Conservation (phyloP, 306 rosid species). For the Castanea mollissima region DNA sequence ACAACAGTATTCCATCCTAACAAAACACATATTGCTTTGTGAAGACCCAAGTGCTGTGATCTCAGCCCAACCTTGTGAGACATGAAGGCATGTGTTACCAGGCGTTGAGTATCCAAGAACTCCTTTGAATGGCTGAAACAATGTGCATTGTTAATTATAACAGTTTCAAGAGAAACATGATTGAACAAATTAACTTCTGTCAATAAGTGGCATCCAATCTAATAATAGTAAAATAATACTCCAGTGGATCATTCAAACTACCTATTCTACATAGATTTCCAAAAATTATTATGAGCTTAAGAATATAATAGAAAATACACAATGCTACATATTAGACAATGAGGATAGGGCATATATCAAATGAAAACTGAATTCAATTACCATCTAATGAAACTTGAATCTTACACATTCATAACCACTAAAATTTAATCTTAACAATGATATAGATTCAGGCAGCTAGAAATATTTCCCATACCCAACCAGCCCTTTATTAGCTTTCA, state of each 20-base stretch:
- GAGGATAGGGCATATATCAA: neutral
- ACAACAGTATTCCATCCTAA: slow-evolving; percentile 84
- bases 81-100: slow-evolving; percentile 93
- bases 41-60: slow-evolving; percentile 81
- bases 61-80: slow-evolving; percentile 82
- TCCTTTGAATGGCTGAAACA: slow-evolving; percentile 82
- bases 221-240: neutral
- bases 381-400: neutral
- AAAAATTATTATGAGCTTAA: neutral
- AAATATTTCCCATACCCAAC: no score
- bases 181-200: neutral
- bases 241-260: neutral
- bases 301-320: neutral
- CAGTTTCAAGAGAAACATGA: neutral
- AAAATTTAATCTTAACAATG: no score
- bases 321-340: neutral
- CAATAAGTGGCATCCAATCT: neutral
- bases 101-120: slow-evolving; percentile 85
- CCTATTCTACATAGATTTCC: neutral
- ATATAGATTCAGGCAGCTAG: no score
- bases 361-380: neutral
- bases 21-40: slow-evolving; percentile 81
- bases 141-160: slow-evolving; percentile 1
- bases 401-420: neutral
- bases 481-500: no score